These are phyloP conservation scores for Nothophoma quercina DNA, from an alignment of 2,329 filamentous ascomycete species.

Conservation along the genomic window DNA sequence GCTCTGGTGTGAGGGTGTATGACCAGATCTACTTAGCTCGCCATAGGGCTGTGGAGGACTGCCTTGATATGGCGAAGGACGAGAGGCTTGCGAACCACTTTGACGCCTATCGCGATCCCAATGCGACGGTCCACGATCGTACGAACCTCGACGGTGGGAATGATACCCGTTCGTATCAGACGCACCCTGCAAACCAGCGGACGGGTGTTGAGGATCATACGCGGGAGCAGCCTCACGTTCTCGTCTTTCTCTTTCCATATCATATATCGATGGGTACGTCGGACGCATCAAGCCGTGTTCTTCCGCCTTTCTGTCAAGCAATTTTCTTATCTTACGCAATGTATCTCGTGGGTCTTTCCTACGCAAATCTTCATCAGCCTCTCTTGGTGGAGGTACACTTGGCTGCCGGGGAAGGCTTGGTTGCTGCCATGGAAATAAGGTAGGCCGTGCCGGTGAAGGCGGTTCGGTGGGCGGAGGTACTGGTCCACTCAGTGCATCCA, in stretches of 20 bases:
- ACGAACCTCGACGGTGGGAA: constrained; percentile 32
- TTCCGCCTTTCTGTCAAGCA: constrained; percentile 37
- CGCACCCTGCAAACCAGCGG: constrained; percentile 30
- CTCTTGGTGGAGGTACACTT: constrained; percentile 22
- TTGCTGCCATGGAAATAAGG: constrained; percentile 23
- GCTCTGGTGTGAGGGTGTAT: constrained; percentile 39
- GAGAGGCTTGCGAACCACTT: constrained; percentile 39
- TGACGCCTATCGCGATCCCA: constrained; percentile 40
- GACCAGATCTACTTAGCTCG: constrained; percentile 30
- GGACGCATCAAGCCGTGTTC: constrained; percentile 28
- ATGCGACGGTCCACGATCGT: constrained; percentile 33
- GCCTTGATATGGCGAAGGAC: constrained; percentile 34
- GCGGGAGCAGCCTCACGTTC: constrained; percentile 23
- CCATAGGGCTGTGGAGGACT: constrained; percentile 35
- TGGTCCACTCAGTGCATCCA: constrained; percentile 28
- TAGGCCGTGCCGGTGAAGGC: constrained; percentile 28
- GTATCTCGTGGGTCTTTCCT: constrained; percentile 34
- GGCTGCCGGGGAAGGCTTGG: constrained; percentile 18
- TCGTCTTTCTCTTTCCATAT: no score
- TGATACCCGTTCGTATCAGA: constrained; percentile 27
- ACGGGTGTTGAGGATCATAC: constrained; percentile 37
- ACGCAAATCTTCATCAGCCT: constrained; percentile 35
- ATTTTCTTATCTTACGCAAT: constrained; percentile 35
- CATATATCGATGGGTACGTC: no score
- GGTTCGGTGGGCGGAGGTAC: constrained; percentile 25